These are phyloP conservation scores for Acorus gramineus DNA, from an alignment of 106 monocot species.

Conservation along the genomic window DNA sequence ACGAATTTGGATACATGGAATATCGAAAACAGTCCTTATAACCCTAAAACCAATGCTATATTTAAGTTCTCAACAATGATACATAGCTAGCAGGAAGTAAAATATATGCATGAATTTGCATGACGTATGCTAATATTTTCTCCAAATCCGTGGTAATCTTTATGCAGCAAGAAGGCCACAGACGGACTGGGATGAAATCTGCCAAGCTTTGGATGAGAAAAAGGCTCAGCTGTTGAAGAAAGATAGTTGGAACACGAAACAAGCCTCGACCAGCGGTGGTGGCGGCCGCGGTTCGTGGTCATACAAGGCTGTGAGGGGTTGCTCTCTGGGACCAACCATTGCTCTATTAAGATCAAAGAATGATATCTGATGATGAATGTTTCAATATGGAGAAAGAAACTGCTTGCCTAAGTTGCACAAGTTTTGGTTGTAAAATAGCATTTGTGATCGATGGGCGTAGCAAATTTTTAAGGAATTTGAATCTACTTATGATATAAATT, in stretches of 20 bases:
- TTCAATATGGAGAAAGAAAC: too few relatives aligned
- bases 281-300: not conserved
- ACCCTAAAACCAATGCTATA: too few relatives aligned
- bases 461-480: too few relatives aligned
- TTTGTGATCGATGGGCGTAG: too few relatives aligned
- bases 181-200: not conserved
- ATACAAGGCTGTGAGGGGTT: not conserved
- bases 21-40: too few relatives aligned
- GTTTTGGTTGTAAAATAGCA: too few relatives aligned
- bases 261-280: not conserved
- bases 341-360: not conserved
- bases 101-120: not conserved
- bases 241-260: not conserved
- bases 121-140: not conserved
- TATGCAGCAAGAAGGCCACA: not conserved
- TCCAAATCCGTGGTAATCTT: too few relatives aligned
- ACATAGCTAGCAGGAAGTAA: not conserved
- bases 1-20: too few relatives aligned
- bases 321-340: not conserved
- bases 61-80: too few relatives aligned
- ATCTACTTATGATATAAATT: too few relatives aligned
- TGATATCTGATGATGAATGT: not conserved
- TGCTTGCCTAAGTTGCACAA: too few relatives aligned
- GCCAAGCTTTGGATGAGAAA: not conserved
- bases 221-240: not conserved